Conservation (phyloP, 2,329 filamentous ascomycete genomes). For the Pseudogymnoascus sp. region DNA sequence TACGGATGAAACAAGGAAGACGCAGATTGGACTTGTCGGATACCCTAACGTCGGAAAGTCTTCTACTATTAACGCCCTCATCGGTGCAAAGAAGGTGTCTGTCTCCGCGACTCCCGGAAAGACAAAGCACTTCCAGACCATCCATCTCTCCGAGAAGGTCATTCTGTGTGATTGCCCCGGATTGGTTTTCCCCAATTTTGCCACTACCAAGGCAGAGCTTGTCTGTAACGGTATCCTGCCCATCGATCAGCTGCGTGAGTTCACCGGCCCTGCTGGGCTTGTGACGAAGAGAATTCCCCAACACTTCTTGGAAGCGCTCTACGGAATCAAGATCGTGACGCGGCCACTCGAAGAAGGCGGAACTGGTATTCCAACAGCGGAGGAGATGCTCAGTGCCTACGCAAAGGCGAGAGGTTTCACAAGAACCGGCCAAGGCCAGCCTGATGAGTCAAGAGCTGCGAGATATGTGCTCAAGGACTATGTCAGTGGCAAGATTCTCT, state of each 20-base stretch:
- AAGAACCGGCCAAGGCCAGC: slow-evolving; percentile 80
- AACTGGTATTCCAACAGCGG: slow-evolving; percentile 74
- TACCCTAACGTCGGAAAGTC: slow-evolving; percentile 99
- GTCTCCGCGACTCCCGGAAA: slow-evolving; percentile 96
- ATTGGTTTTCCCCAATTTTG: slow-evolving; percentile 97
- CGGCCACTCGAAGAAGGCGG: slow-evolving; percentile 85
- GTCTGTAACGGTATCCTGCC: slow-evolving; percentile 92
- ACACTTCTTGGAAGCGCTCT: slow-evolving; percentile 81
- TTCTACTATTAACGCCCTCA: slow-evolving; percentile 97
- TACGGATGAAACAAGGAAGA: slow-evolving; percentile 51
- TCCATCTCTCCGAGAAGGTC: slow-evolving; percentile 82
- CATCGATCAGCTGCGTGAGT: slow-evolving; percentile 93
- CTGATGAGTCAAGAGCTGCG: slow-evolving; percentile 87
- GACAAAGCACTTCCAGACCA: slow-evolving; percentile 98
- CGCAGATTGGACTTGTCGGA: slow-evolving; percentile 86
- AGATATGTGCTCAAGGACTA: slow-evolving; percentile 93
- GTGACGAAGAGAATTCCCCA: slow-evolving; percentile 82
- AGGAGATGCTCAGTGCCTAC: slow-evolving; percentile 79
- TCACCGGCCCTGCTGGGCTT: slow-evolving; percentile 74
- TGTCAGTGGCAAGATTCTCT: slow-evolving; percentile 90
- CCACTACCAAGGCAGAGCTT: slow-evolving; percentile 89
- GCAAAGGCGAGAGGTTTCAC: slow-evolving; percentile 84
- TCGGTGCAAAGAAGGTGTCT: slow-evolving; percentile 96
- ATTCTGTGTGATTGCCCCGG: slow-evolving; percentile 96
- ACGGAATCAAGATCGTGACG: slow-evolving; percentile 81